A percentile compares a stretch with the other conserved stretches of the same genome.
phyloP scores from a whole-genome alignment of 2,329 filamentous ascomycete genomes.

The Penicillium sp. region DNA sequence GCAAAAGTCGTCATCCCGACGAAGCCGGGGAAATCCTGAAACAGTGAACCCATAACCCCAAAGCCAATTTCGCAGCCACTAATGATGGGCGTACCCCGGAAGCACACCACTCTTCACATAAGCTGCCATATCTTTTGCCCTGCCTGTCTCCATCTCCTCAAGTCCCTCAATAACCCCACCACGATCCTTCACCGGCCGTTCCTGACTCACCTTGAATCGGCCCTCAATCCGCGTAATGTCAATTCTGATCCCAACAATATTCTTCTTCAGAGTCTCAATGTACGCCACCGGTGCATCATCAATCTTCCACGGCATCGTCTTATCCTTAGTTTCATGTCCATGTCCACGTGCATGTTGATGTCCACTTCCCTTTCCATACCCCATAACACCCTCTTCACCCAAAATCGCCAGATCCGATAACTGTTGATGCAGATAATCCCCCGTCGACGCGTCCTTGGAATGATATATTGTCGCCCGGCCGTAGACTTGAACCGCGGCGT shows the following conservation, averaged over 20 bases:
- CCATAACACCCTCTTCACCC: slow-evolving; percentile 18
- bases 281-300: slow-evolving; percentile 17
- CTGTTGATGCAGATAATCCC: slow-evolving; percentile 10
- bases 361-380: neutral
- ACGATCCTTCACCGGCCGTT: slow-evolving; percentile 14
- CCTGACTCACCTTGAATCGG: slow-evolving; percentile 23
- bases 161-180: slow-evolving; percentile 19
- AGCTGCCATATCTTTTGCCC: slow-evolving; percentile 16
- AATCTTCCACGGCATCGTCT: slow-evolving; percentile 14
- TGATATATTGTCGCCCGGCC: slow-evolving; percentile 15
- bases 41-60: no score
- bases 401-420: slow-evolving; percentile 15
- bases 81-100: neutral
- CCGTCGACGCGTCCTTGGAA: neutral
- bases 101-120: slow-evolving; percentile 12
- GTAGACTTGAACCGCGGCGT: slow-evolving; percentile 52
- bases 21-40: no score
- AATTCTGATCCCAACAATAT: slow-evolving; percentile 19
- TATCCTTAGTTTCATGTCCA: neutral
- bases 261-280: slow-evolving; percentile 18
- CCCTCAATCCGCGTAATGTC: slow-evolving; percentile 20
- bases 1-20: no score
- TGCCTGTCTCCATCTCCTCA: slow-evolving; percentile 2
- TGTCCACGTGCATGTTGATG: no score
- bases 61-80: no score